Conservation (phyloP, 2,329 filamentous ascomycete genomes). For the Colletotrichum noveboracense region DNA sequence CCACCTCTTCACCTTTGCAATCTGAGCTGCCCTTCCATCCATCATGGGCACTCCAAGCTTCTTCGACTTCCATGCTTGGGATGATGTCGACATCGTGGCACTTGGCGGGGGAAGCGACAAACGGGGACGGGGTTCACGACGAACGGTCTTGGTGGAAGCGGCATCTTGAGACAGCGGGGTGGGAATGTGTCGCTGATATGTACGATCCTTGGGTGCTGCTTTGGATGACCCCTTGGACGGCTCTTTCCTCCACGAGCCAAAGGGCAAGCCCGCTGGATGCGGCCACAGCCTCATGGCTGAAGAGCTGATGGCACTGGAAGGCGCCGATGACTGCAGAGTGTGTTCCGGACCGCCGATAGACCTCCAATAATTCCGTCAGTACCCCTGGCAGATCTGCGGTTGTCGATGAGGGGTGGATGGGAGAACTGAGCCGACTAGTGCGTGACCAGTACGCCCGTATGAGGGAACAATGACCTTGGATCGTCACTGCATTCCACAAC, state of each 20-base stretch:
- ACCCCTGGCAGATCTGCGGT: background rate
- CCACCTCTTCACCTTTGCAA: conserved; percentile 50
- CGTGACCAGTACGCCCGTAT: conserved; percentile 3
- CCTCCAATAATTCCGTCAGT: background rate
- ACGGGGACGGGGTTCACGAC: conserved; percentile 22
- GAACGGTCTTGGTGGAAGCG: background rate
- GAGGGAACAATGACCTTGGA: background rate
- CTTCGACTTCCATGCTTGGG: conserved; percentile 36
- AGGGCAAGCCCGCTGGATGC: background rate
- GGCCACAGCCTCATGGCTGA: background rate
- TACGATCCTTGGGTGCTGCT: background rate
- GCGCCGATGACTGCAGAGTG: conserved; percentile 7
- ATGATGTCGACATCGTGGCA: conserved; percentile 2
- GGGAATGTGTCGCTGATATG: conserved; percentile 13
- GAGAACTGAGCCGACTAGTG: background rate
- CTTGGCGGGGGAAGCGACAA: conserved; percentile 16
- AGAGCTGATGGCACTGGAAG: background rate
- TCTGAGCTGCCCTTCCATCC: conserved; percentile 29
- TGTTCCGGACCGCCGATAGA: background rate
- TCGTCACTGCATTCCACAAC: background rate
- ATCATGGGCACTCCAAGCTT: conserved; percentile 32
- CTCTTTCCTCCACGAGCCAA: background rate
- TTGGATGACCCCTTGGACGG: background rate
- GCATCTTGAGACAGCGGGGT: background rate
- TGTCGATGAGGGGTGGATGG: background rate